Conservation (phyloP, 2,329 filamentous ascomycete genomes). For the Fusarium aywerte region DNA sequence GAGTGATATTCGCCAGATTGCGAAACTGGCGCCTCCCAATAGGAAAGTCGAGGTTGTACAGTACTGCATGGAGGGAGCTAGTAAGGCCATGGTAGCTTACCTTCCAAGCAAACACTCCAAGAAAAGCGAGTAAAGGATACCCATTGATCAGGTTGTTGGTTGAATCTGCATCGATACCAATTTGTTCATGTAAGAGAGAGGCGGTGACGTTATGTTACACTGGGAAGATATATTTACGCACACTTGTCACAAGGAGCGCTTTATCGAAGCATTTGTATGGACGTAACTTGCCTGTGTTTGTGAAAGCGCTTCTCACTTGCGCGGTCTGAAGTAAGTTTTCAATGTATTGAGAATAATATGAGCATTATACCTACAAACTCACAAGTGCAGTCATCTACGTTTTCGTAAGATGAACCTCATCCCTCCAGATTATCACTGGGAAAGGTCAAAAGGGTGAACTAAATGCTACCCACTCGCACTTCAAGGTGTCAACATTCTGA, state of each 20-base stretch:
- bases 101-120: conserved; percentile 55
- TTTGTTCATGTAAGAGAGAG: not conserved
- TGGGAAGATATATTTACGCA: not conserved
- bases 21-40: conserved; percentile 61
- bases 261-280: not conserved
- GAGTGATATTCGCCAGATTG: conserved; percentile 83
- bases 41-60: conserved; percentile 80
- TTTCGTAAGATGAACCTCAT: no score
- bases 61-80: conserved; percentile 91
- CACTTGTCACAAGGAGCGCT: not conserved
- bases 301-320: no score
- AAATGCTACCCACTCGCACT: no score
- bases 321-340: no score
- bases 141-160: not conserved
- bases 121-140: conserved; percentile 13
- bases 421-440: no score
- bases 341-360: no score
- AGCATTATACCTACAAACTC: no score
- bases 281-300: no score
- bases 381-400: no score
- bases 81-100: conserved; percentile 80
- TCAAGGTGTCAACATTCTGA: no score
- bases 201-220: not conserved
- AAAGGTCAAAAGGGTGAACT: no score
- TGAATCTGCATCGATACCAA: not conserved